Evolutionary conservation across 768 basidiomycete species (phyloP), one percentile per base, ranked within the genome.

Genomic region (Hygrophorus pudorinus): DNA sequence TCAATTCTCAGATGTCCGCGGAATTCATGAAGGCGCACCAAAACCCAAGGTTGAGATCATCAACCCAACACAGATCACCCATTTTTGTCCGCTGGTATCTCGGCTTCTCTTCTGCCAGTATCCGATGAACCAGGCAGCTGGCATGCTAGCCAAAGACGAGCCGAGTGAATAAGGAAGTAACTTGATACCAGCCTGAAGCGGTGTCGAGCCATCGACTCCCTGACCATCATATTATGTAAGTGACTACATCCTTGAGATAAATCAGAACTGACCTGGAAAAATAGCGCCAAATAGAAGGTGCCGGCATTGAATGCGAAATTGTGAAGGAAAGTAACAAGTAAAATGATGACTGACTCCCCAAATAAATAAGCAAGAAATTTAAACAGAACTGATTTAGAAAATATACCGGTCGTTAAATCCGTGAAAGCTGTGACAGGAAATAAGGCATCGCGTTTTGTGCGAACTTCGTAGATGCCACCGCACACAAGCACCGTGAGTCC

Each of bases 161-260:
- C 86, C 88, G 41, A 90, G 75, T 39, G 88, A 85, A 65, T 88
- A 90, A 9, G 88, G 85, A 44, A 91, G 69, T 61, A 87, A 71
- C 56, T 77, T 73, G 16, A 87, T 57, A 8, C 85, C 88, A 47
- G 87, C 80, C 58, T 78, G 60, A 37, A 89, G 57, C 10, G 84
- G 85, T n/a, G 75, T 75, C 16, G 73, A 73, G 18, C 79, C 78
- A 57, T 81, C 72, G 31, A 79, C 85, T 12, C 79, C 78, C 85
- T 88, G 52, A 47, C 50, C 40, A 41, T 29, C 37, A 42, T 11
- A 51, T 34, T 46, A 29, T 30, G 46, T 38, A 49, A 29, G 38
- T 48, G 44, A 40, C 28, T 49, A 36, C 47, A 48, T 10, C 48
- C 41, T 47, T 33, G 10, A 13, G 38, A 44, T 40, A 45, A 38